Evolutionary conservation across 176 grass and related monocot genomes (phyloP).

Genomic region (Zoysia pacifica): DNA sequence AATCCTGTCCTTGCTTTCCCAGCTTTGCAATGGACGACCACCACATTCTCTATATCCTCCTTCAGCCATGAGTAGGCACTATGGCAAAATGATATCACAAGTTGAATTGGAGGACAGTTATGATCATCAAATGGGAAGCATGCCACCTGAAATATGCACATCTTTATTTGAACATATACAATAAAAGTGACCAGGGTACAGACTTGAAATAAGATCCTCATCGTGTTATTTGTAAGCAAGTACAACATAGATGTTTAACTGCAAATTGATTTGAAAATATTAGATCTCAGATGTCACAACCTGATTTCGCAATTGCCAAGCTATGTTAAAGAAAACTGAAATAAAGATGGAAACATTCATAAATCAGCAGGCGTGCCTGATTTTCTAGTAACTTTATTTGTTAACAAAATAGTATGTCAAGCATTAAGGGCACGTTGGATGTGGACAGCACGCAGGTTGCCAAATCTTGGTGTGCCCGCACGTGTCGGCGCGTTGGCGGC

Average conservation of each 20-base stretch:
- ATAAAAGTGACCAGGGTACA: neutral
- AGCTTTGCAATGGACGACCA: slow-evolving; percentile 98
- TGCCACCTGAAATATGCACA: slow-evolving; percentile 71
- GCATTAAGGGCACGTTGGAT: neutral
- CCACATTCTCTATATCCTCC: slow-evolving; percentile 99
- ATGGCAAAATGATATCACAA: slow-evolving; percentile 97
- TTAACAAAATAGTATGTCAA: neutral
- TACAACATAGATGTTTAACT: neutral
- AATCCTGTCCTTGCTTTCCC: slow-evolving; percentile 95
- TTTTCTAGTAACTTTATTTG: neutral
- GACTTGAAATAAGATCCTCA: neutral
- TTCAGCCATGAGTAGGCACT: slow-evolving; percentile 99
- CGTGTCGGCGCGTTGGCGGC: no score
- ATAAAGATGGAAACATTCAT: slow-evolving; percentile 14
- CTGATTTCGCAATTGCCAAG: slow-evolving; percentile 1
- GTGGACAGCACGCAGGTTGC: no score
- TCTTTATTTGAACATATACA: slow-evolving; percentile 22
- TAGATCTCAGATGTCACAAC: neutral
- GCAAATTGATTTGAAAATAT: neutral
- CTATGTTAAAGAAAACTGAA: slow-evolving; percentile 19
- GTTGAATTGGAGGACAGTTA: slow-evolving; percentile 94
- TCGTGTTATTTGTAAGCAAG: neutral
- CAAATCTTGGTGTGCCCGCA: no score
- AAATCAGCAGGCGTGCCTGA: neutral
- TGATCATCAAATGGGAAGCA: slow-evolving; percentile 98